Base-by-base conservation (phyloP, 371 early-diverging fungal genomes). In the Mucor racemosus region DNA sequence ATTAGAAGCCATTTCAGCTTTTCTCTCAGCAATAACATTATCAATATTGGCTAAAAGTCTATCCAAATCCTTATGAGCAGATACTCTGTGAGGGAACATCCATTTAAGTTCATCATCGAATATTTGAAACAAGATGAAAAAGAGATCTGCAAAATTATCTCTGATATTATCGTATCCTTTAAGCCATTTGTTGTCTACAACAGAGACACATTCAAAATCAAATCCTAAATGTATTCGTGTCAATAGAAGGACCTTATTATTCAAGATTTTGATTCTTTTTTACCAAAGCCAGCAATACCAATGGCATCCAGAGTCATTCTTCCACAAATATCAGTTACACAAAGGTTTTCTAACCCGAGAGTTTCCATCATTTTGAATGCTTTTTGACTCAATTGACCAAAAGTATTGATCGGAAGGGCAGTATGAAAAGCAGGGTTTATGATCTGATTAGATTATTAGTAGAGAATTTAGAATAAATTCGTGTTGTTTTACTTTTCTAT, bases 231-330 rank as follows among this genome's bases (percentile, higher is more conserved):
- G 44, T 3, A 6, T 21, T 11, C 21, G 11, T 11, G 21, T 50
- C 0, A 50, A 19, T 21, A 50, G 0, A 11, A 11, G 2, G 50
- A 26, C 3, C 35, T 35, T 34, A 2, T 34, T 0, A 35, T 35
- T 1, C 7, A 33, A n/a, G n/a, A 35, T 4, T 4, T 1, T n/a
- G n/a, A n/a, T n/a, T n/a, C 13, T 10, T 35, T 26, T 26, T 50
- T 71, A 66, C 69, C 74, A 58, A 74, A 74, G 31, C 67, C 74
- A 55, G 61, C 65, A 21, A 46, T 42, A 3, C 74, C 71, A 38
- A 74, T 70, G n/a, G 68, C 71, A 62, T 74, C 74, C 53, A 74
- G 31, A 3, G 74, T 71, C 42, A 74, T 63, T 64, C 74, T 66
- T 39, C 64, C 63, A 21, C 68, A 54, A 4, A 74, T 1, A 7